Conservation (phyloP, 192 early-diverging fungal species). For the Backusella tuberculispora region DNA sequence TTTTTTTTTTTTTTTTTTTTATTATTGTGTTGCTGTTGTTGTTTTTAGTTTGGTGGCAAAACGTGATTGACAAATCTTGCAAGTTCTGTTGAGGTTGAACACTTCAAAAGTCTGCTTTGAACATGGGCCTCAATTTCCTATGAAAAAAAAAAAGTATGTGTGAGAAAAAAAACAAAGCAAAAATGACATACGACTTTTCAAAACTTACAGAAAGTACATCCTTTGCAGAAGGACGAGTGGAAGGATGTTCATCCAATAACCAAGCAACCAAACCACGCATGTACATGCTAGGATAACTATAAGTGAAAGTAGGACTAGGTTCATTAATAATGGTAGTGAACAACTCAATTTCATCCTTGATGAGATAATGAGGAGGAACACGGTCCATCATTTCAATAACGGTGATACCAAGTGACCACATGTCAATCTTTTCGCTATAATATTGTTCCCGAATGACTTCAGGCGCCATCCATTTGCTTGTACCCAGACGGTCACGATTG, state of each 20-base stretch:
- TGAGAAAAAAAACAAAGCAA: background rate
- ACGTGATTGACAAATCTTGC: conserved; percentile 34
- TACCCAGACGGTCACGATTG: conserved; percentile 43
- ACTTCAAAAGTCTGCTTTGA: conserved; percentile 30
- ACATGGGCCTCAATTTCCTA: conserved; percentile 44
- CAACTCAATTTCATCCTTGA: conserved; percentile 40
- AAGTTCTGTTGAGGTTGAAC: conserved; percentile 29
- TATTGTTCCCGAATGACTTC: conserved; percentile 50
- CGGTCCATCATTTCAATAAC: conserved; percentile 55
- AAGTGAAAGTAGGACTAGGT: conserved; percentile 41
- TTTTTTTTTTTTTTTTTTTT: too few relatives aligned
- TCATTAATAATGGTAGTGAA: conserved; percentile 38
- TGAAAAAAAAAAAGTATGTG: background rate
- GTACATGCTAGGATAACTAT: conserved; percentile 41
- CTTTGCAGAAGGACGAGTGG: conserved; percentile 34
- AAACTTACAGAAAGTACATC: conserved; percentile 35
- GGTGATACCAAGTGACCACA: conserved; percentile 55
- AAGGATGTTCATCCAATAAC: conserved; percentile 41
- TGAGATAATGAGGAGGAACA: conserved; percentile 46
- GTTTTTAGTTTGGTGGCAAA: conserved; percentile 21
- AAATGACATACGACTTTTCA: conserved; percentile 7
- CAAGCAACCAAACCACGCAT: conserved; percentile 47
- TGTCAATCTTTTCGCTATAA: conserved; percentile 53
- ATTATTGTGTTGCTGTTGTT: too few relatives aligned
- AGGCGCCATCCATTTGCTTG: conserved; percentile 53